Evolutionary conservation across 1,284 basidiomycete genomes (phyloP), one percentile per base, ranked within the genome.

Genomic region (Polyporus tsugae): DNA sequence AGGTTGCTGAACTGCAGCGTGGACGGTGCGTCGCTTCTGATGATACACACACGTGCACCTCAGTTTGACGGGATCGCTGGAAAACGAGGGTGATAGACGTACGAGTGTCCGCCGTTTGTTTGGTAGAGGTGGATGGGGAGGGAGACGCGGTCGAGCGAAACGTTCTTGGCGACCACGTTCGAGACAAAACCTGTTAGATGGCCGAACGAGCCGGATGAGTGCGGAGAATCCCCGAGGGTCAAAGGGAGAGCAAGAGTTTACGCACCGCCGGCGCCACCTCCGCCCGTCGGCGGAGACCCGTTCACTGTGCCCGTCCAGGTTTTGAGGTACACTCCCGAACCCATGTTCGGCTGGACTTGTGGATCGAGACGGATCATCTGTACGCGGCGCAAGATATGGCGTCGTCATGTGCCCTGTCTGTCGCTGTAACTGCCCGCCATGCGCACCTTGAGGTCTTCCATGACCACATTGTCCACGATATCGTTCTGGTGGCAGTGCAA

Each of bases 321-420:
- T 78, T 91, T 91, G 79, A 91, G 86, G 77, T 90, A 91, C 2
- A 89, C 85, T 25, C 86, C 87, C 52, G 78, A 82, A 2, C 70
- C 79, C 85, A 87, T 87, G 75, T 87, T 87, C 1, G 87, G 87
- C 74, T 89, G 87, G 6, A 87, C 79, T 33, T 78, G 76, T 0
- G 83, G 74, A 67, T 83, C 79, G 29, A 89, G 79, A 11, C 87
- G 82, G 39, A 85, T 73, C 69, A 87, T 78, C 86, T 87, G 52
- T 33, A 6, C 5, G 46, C 25, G 9, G 44, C 9, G 25, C 17
- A 1, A 19, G 53, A n/a, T 6, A 5, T 10, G 33, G 33, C 29
- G 7, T 10, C 17, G 11, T 25, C 38, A 42, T 41, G 4, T 19
- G 15, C 6, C 15, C 5, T 9, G 15, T 22, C 36, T 15, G 9